These are phyloP conservation scores for Bipolaris sorokiniana DNA, from an alignment of 2,329 filamentous ascomycete genomes.

Conservation along the genomic window DNA sequence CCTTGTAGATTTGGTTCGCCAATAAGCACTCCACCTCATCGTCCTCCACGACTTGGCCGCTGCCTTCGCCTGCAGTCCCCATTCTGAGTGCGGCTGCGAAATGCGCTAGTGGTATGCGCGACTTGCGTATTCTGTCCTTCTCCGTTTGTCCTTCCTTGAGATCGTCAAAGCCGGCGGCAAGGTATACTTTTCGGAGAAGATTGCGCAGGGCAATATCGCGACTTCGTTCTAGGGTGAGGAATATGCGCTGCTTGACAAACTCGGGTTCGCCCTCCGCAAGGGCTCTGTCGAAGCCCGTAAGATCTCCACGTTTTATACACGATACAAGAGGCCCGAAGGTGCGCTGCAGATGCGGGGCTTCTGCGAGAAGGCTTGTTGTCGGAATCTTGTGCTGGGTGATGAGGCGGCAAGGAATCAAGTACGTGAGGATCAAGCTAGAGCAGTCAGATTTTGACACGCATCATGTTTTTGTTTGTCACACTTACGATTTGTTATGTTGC, in stretches of 20 bases:
- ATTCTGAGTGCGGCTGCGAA: conserved; percentile 85
- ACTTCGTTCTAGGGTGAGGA: conserved; percentile 89
- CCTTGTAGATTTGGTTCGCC: conserved; percentile 98
- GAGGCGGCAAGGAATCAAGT: conserved; percentile 91
- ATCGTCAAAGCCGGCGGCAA: conserved; percentile 79
- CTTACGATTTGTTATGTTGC: conserved; percentile 77
- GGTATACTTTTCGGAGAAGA: conserved; percentile 86
- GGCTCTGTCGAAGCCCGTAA: conserved; percentile 82
- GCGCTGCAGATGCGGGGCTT: conserved; percentile 75
- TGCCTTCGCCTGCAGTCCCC: conserved; percentile 62
- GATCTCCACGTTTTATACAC: conserved; percentile 82
- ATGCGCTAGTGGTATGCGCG: conserved; percentile 80
- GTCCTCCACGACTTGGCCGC: conserved; percentile 69
- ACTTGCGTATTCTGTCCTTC: conserved; percentile 68
- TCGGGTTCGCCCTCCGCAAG: conserved; percentile 84
- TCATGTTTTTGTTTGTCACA: conserved; percentile 39
- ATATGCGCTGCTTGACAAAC: conserved; percentile 91
- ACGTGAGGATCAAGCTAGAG: conserved; percentile 82
- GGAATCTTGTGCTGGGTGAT: conserved; percentile 87
- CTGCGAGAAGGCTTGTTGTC: conserved; percentile 70
- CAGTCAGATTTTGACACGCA: conserved; percentile 12
- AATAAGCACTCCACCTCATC: conserved; percentile 96
- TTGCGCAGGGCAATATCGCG: conserved; percentile 93
- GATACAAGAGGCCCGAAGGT: conserved; percentile 79
- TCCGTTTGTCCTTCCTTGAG: conserved; percentile 70